Conservation (phyloP, 805 yeast species). For the Cyberlindnera saturnus region DNA sequence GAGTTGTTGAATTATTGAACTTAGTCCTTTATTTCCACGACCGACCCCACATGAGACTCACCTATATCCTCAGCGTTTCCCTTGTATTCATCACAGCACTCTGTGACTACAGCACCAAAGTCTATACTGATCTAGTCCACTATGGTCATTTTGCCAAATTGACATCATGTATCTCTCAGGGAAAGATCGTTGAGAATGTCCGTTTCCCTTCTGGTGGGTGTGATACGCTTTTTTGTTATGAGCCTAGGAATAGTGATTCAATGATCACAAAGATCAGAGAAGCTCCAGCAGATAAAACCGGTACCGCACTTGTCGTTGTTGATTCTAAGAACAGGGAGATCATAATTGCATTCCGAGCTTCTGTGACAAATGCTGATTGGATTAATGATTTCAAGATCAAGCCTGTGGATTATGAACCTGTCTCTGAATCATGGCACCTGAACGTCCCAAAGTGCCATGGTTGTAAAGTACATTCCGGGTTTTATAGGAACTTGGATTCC, state of each 20-base stretch:
- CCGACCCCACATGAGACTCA: not conserved
- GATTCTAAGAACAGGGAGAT: slow-evolving; percentile 42
- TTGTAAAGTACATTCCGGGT: slow-evolving; percentile 64
- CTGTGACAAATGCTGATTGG: slow-evolving; percentile 63
- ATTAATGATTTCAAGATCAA: slow-evolving; percentile 48
- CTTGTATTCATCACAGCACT: not conserved
- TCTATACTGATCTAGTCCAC: slow-evolving; percentile 14
- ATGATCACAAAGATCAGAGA: slow-evolving; percentile 13
- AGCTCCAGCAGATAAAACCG: slow-evolving; percentile 22
- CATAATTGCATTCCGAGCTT: slow-evolving; percentile 59
- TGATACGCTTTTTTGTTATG: slow-evolving; percentile 13
- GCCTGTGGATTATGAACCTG: not conserved
- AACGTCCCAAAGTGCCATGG: slow-evolving; percentile 32
- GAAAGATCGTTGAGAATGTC: slow-evolving; percentile 7
- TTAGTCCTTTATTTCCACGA: not conserved
- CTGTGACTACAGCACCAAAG: slow-evolving; percentile 1
- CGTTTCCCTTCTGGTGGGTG: slow-evolving; percentile 17
- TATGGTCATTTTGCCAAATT: slow-evolving; percentile 17
- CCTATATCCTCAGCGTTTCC: not conserved
- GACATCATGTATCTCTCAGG: slow-evolving; percentile 17
- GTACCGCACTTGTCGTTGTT: slow-evolving; percentile 52
- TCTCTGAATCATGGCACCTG: not conserved
- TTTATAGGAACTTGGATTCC: slow-evolving; percentile 39
- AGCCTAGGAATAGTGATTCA: slow-evolving; percentile 4
- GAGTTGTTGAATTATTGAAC: no score